Evolutionary conservation across 805 yeast species (phyloP).

Genomic region (Candida dajiaensis): DNA sequence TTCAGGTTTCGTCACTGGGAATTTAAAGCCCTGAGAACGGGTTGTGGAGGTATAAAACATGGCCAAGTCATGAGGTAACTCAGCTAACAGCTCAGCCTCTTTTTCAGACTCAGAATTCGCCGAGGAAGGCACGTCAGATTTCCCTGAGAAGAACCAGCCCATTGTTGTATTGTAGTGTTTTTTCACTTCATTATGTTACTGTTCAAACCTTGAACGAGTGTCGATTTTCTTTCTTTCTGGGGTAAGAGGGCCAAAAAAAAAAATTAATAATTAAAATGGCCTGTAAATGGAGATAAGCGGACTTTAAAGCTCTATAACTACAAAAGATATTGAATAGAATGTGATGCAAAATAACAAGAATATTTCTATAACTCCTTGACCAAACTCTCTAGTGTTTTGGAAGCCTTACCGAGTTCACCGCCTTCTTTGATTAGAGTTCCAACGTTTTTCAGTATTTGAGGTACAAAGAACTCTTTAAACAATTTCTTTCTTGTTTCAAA

Average conservation of each 20-base stretch:
- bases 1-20: neutral
- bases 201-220: neutral
- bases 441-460: constrained; percentile 45
- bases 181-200: neutral
- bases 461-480: constrained; percentile 45
- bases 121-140: neutral
- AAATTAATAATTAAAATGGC: neutral
- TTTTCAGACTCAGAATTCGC: neutral
- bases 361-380: constrained; percentile 5
- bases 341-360: neutral
- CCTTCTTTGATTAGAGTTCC: constrained; percentile 56
- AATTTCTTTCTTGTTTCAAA: constrained; percentile 46
- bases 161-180: neutral
- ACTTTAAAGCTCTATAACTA: neutral
- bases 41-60: neutral
- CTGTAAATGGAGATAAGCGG: too few species aligned
- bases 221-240: neutral
- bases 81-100: constrained; percentile 2
- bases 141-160: neutral
- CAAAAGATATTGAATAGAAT: neutral
- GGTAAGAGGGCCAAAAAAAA: too few species aligned
- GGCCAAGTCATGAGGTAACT: constrained; percentile 2
- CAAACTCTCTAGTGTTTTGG: constrained; percentile 23
- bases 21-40: neutral
- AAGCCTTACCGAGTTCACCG: constrained; percentile 59